These are phyloP conservation scores for Wickerhamiella siamensis DNA, from an alignment of 805 yeast species.

Conservation along the genomic window DNA sequence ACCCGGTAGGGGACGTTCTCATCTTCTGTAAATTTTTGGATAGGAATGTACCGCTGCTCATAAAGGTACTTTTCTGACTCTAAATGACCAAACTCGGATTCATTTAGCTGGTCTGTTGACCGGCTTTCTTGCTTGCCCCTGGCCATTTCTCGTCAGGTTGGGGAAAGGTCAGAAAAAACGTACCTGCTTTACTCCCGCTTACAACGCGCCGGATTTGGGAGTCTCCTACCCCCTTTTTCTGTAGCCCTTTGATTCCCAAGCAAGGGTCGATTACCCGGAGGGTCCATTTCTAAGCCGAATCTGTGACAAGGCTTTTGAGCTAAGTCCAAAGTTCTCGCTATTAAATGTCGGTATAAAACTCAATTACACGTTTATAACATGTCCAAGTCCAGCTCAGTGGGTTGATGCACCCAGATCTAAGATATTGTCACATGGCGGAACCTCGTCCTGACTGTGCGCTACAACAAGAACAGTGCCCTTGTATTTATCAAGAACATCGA, in stretches of 20 bases:
- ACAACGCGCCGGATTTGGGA: neutral
- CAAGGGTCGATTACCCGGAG: neutral
- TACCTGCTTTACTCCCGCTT: no score
- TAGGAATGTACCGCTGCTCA: conserved; percentile 35
- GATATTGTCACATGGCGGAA: conserved; percentile 51
- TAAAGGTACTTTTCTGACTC: conserved; percentile 53
- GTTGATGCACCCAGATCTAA: conserved; percentile 5
- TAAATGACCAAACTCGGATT: conserved; percentile 52
- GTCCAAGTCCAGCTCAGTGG: no score
- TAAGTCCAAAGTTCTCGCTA: no score
- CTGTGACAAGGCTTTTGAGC: no score
- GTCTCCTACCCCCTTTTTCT: no score
- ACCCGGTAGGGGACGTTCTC: conserved; percentile 83
- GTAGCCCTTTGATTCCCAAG: neutral
- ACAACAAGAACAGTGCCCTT: conserved; percentile 63
- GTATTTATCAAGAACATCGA: conserved; percentile 37
- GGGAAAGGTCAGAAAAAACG: no score
- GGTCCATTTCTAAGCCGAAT: no score
- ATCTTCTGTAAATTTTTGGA: conserved; percentile 32
- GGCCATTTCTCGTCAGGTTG: no score
- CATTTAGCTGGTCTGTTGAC: conserved; percentile 1
- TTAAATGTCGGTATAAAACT: neutral
- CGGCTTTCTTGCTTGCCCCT: neutral
- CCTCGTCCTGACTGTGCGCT: conserved; percentile 72
- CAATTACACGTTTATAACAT: neutral